These are phyloP conservation scores for Avena atlantica DNA, from an alignment of 176 grass and related monocot species.

Conservation along the genomic window DNA sequence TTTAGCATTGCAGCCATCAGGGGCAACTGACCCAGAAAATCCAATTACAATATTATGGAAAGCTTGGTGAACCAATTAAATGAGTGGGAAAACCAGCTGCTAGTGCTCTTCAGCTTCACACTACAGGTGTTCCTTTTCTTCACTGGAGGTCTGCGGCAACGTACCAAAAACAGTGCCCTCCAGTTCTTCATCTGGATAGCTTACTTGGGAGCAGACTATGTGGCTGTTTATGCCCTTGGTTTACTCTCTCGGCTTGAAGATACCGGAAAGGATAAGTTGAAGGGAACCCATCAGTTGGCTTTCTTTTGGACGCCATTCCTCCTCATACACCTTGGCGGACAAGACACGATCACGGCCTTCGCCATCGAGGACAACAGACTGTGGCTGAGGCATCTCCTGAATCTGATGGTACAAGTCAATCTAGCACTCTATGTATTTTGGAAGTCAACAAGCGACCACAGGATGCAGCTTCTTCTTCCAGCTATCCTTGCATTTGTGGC, in stretches of 20 bases:
- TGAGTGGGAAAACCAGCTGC: neutral
- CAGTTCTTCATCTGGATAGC: neutral
- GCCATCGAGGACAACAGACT: no score
- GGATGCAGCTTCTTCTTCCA: no score
- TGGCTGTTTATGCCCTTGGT: conserved; percentile 33
- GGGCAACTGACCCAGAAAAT: neutral
- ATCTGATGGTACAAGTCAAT: no score
- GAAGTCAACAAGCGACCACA: no score
- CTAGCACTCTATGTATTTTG: no score
- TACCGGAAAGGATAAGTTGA: neutral
- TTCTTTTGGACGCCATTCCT: no score
- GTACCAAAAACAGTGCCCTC: neutral
- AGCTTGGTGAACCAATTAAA: neutral
- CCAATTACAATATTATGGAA: neutral
- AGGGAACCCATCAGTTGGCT: no score
- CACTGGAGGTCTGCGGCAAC: neutral
- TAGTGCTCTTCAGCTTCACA: neutral
- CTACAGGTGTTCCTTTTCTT: neutral
- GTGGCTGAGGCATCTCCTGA: no score
- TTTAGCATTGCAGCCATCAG: no score
- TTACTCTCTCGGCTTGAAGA: neutral
- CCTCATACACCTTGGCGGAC: no score
- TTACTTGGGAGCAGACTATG: conserved; percentile 18
- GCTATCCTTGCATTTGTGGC: no score
- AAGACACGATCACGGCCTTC: no score